Evolutionary conservation across 2,329 filamentous ascomycete species (phyloP).

Genomic region (Cladophialophora bantiana): DNA sequence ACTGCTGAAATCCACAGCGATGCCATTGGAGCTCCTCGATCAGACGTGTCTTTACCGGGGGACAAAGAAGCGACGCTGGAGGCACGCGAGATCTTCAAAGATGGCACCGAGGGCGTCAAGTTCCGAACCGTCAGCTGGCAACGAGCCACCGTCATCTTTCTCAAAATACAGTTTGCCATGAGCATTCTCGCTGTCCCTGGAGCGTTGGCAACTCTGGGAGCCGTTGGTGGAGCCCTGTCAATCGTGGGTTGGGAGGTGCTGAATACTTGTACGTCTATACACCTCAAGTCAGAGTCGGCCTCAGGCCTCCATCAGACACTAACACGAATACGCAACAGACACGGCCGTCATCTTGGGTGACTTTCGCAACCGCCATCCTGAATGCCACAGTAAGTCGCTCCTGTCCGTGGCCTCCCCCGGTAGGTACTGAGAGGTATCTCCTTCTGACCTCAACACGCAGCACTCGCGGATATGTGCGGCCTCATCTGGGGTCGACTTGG

Average conservation of each 20-base stretch:
- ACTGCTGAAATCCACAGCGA: conserved; percentile 6
- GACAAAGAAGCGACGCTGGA: conserved; percentile 15
- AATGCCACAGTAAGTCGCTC: conserved; percentile 51
- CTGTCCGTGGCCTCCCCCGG: background rate
- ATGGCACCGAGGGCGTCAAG: conserved; percentile 56
- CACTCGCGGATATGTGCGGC: conserved; percentile 56
- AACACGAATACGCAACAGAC: background rate
- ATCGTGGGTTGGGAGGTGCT: conserved; percentile 58
- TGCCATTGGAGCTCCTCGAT: background rate
- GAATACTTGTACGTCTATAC: conserved; percentile 52
- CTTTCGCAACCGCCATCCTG: conserved; percentile 60
- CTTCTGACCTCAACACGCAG: conserved; percentile 43
- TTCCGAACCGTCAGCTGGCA: conserved; percentile 63
- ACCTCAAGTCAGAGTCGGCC: background rate
- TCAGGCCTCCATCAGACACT: background rate
- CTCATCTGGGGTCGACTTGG: conserved; percentile 25
- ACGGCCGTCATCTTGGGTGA: conserved; percentile 56
- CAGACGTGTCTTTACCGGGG: conserved; percentile 5
- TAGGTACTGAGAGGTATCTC: conserved; percentile 5
- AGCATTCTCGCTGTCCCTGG: conserved; percentile 58
- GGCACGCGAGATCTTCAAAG: conserved; percentile 58
- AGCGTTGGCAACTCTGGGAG: conserved; percentile 56
- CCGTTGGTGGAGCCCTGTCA: conserved; percentile 56
- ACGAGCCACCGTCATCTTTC: conserved; percentile 60
- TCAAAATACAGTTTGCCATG: conserved; percentile 57